Evolutionary conservation across 2,329 filamentous ascomycete species (phyloP), one percentile per base, ranked within the genome.

Genomic region (Nigrospora osmanthi): DNA sequence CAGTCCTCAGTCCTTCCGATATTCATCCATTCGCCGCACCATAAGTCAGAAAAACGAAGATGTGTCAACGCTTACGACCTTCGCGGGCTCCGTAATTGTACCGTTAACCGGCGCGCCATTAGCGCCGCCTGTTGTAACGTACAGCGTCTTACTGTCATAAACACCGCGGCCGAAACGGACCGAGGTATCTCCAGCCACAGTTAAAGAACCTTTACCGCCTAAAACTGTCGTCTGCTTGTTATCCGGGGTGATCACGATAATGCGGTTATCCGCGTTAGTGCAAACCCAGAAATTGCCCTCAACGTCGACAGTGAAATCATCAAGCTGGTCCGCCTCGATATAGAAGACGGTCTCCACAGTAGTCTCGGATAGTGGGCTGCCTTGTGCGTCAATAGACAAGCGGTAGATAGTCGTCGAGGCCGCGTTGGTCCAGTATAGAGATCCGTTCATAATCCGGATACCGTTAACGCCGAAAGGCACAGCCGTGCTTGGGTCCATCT

Each of bases 371-470:
- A 35, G 42, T 1, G 45, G 44, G 35, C 43, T 52, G 3, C 56
- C 57, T 6, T 46, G 11, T 16, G 2, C 7, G 35, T 47, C 38
- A 28, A 58, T 42, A 5, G n/a, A 19, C 7, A 51, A 32, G 5
- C 54, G 51, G 47, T 55, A 55, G 14, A 58, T 39, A 2, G 48
- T 40, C 6, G 32, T 47, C 13, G 30, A 40, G 13, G 48, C 43
- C n/a, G 51, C 52, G 47, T 60, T 57, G 39, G 51, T 53, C 54
- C 56, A 60, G 48, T 60, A 61, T 36, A 58, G 46, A 35, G 53
- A 54, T 1, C 52, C 54, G 11, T 38, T 45, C n/a, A 45, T 47
- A 13, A 58, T 46, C 38, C 58, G 58, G 6, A 61, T 38, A 10
- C 58, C 58, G 37, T 61, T 59, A 45, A 56, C 50, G 16, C 58